Conservation (phyloP, 2,329 filamentous ascomycete genomes). For the Fonsecaea pedrosoi region DNA sequence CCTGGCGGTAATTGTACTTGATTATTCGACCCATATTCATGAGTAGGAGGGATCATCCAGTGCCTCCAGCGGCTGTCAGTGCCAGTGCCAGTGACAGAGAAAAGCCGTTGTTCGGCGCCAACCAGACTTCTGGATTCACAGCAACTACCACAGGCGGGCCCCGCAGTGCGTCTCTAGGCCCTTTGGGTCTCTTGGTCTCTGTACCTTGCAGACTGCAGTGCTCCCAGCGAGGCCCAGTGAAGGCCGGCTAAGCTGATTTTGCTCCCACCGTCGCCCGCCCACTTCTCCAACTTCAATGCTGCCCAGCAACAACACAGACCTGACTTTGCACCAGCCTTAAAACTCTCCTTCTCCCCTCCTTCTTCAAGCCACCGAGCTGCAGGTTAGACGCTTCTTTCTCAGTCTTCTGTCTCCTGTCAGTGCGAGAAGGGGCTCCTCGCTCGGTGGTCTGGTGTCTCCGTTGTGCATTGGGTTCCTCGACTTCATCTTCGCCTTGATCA, state of each 20-base stretch:
- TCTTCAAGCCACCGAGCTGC: constrained; percentile 34
- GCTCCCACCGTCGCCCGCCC: constrained; percentile 10
- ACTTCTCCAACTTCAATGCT: constrained; percentile 35
- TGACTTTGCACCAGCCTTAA: constrained; percentile 32
- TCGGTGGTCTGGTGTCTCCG: constrained; percentile 24
- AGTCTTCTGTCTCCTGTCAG: constrained; percentile 27
- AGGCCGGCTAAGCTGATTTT: constrained; percentile 3
- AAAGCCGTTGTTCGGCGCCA: constrained; percentile 19
- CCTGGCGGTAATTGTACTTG: neutral
- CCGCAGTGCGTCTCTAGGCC: constrained; percentile 19
- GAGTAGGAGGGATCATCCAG: constrained; percentile 3
- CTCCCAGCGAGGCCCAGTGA: constrained; percentile 7
- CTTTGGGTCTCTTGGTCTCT: constrained; percentile 8
- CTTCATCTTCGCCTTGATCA: constrained; percentile 14
- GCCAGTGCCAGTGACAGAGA: constrained; percentile 20
- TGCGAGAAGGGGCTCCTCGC: constrained; percentile 21
- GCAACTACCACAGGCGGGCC: constrained; percentile 5
- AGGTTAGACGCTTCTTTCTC: constrained; percentile 34
- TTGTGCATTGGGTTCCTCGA: constrained; percentile 17
- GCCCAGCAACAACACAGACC: constrained; percentile 37
- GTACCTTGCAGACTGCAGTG: constrained; percentile 18
- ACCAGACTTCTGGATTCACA: constrained; percentile 25
- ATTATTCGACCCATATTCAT: constrained; percentile 3
- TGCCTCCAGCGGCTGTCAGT: constrained; percentile 21
- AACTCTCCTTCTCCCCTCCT: constrained; percentile 32